These are phyloP conservation scores for Fallopia convolvulus DNA, from an alignment of 148 eudicot genomes.

Conservation along the genomic window DNA sequence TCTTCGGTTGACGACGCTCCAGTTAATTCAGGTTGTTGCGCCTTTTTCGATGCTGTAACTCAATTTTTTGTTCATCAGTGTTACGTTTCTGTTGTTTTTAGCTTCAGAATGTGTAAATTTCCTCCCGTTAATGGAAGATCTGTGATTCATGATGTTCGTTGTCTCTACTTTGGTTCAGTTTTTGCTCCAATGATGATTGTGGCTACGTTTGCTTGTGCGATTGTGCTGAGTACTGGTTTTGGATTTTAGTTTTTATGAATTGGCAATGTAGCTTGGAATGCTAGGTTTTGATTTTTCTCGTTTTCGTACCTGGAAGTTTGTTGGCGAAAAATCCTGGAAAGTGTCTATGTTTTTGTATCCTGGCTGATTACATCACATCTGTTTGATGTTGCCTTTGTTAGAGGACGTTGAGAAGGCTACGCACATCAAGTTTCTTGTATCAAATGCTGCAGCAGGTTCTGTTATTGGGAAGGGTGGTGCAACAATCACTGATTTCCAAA, in stretches of 20 bases:
- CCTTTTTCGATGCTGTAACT: neutral
- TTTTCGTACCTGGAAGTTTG: neutral
- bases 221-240: neutral
- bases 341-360: neutral
- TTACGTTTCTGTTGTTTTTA: neutral
- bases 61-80: neutral
- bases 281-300: neutral
- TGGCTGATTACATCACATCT: neutral
- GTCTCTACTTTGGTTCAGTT: neutral
- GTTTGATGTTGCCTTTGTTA: neutral
- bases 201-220: neutral
- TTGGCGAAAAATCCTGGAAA: neutral
- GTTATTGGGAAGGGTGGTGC: slow-evolving; percentile 99
- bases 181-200: neutral
- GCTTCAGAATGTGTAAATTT: neutral
- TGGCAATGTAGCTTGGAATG: neutral
- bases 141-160: neutral
- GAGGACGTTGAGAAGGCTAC: slow-evolving; percentile 46
- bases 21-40: slow-evolving; percentile 16
- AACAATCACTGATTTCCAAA: slow-evolving; percentile 80
- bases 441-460: slow-evolving; percentile 97
- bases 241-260: neutral
- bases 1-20: slow-evolving; percentile 17
- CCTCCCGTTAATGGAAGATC: neutral
- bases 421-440: slow-evolving; percentile 71